phyloP scores from a whole-genome alignment of 2,329 filamentous ascomycete species.

The Botryotinia calthae region DNA sequence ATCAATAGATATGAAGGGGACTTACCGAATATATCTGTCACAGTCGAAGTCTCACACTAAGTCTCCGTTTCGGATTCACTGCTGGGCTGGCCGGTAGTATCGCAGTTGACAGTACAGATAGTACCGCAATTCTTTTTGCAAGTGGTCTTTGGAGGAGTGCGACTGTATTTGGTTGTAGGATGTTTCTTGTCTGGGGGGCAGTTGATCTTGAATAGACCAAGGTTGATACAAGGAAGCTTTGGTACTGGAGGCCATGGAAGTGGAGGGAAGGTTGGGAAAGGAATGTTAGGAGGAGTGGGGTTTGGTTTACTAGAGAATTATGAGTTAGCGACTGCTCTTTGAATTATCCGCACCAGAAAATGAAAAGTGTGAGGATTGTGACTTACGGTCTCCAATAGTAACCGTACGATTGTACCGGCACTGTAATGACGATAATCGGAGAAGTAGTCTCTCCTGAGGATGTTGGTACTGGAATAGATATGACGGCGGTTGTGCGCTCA shows the following conservation, averaged over 20 bases:
- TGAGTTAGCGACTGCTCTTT: background rate
- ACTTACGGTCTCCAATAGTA: background rate
- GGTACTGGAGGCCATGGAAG: background rate
- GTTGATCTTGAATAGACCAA: background rate
- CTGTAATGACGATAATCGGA: background rate
- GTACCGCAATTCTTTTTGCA: background rate
- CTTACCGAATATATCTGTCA: slow-evolving; percentile 7
- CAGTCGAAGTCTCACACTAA: background rate
- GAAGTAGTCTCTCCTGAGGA: background rate
- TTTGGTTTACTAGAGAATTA: background rate
- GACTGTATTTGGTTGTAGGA: background rate
- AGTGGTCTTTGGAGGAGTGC: background rate
- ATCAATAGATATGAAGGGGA: background rate
- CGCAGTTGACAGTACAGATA: background rate
- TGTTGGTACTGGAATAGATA: background rate
- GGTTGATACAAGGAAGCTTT: background rate
- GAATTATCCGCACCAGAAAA: background rate
- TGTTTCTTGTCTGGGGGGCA: background rate
- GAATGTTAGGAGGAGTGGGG: background rate
- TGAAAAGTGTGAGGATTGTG: background rate
- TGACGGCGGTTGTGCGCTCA: background rate
- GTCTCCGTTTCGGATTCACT: background rate
- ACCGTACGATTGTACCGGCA: background rate
- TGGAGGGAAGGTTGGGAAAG: background rate
- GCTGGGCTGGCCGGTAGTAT: background rate